These are phyloP conservation scores for Roridomyces roridus DNA, from an alignment of 768 basidiomycete genomes.

Conservation along the genomic window DNA sequence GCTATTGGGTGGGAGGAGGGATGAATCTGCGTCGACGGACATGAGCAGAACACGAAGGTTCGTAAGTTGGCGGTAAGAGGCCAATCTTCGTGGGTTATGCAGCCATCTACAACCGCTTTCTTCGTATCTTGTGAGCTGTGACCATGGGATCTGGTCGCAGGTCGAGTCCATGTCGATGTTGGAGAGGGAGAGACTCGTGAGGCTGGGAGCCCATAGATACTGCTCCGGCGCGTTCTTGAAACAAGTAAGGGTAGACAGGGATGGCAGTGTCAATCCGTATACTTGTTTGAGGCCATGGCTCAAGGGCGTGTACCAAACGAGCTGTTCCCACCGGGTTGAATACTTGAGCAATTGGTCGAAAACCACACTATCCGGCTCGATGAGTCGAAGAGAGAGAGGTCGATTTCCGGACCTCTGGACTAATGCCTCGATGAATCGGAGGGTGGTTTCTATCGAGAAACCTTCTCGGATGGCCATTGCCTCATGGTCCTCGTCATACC, in stretches of 20 bases:
- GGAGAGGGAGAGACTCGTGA: conserved; percentile 6
- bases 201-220: neutral
- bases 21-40: no score
- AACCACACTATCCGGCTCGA: neutral
- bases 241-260: no score
- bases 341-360: neutral
- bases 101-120: neutral
- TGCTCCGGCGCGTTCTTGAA: neutral
- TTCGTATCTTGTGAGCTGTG: conserved; percentile 9
- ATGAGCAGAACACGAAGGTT: neutral
- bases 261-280: no score
- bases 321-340: neutral
- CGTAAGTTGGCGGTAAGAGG: neutral
- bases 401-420: neutral
- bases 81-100: neutral
- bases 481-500: no score
- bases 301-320: neutral
- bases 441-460: neutral
- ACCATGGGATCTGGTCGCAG: conserved; percentile 1
- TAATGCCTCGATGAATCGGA: neutral
- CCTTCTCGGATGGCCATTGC: no score
- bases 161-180: neutral
- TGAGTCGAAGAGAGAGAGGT: conserved; percentile 1
- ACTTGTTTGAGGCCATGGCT: no score
- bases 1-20: no score